phyloP scores from a whole-genome alignment of 2,329 filamentous ascomycete genomes.

The Trichoderma afroharzianum region DNA sequence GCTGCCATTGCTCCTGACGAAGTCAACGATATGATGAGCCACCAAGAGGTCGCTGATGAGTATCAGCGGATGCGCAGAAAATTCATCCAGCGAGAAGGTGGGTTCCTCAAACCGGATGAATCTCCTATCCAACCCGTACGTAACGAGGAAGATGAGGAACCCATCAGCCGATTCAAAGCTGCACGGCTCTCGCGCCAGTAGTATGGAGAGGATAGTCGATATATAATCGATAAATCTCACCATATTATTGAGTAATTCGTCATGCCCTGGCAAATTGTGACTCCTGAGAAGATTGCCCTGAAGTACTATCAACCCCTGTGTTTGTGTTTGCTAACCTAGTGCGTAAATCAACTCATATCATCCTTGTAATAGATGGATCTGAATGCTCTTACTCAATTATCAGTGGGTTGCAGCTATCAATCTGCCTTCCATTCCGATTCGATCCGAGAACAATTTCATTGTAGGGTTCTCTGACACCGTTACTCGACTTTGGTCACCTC shows the following conservation, averaged over 20 bases:
- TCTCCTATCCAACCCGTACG: constrained; percentile 63
- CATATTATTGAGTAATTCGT: constrained; percentile 19
- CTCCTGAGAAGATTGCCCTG: background rate
- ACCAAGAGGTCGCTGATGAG: constrained; percentile 74
- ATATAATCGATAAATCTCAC: constrained; percentile 29
- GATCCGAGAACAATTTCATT: constrained; percentile 49
- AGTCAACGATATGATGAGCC: constrained; percentile 65
- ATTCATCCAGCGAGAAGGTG: constrained; percentile 78
- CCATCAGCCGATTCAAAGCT: constrained; percentile 70
- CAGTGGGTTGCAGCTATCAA: constrained; percentile 49
- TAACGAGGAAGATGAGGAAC: constrained; percentile 61
- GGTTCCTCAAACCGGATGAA: constrained; percentile 72
- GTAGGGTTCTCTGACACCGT: constrained; percentile 60
- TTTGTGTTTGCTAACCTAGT: background rate
- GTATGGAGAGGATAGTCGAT: constrained; percentile 24
- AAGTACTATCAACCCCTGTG: background rate
- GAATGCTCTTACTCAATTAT: constrained; percentile 45
- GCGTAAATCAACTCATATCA: background rate
- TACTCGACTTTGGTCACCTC: constrained; percentile 29
- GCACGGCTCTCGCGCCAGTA: constrained; percentile 58
- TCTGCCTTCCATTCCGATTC: constrained; percentile 53
- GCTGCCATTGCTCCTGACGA: constrained; percentile 51
- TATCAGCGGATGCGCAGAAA: constrained; percentile 80
- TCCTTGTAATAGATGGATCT: constrained; percentile 8
- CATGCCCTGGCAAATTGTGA: constrained; percentile 21